Conservation (phyloP, 2,329 filamentous ascomycete species). For the Amphichorda felina region DNA sequence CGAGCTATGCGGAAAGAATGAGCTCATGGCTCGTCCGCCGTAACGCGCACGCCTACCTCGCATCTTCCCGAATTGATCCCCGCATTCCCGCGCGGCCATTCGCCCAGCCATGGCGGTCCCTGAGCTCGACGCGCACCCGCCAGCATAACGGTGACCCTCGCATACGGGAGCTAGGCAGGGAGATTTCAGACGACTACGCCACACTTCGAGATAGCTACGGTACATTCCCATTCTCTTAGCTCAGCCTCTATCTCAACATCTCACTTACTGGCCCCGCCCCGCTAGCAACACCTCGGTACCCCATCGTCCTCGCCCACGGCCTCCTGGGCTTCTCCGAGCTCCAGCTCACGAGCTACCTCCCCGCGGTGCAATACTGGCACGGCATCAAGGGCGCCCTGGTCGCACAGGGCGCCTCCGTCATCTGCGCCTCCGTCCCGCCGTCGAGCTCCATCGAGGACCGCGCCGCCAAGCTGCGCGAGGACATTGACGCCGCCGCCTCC, state of each 20-base stretch:
- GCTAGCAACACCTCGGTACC: conserved; percentile 44
- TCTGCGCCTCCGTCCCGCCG: conserved; percentile 49
- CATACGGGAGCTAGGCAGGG: conserved; percentile 24
- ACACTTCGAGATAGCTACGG: conserved; percentile 30
- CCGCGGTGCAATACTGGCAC: conserved; percentile 51
- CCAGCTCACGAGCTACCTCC: conserved; percentile 35
- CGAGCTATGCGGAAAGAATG: not conserved
- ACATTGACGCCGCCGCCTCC: conserved; percentile 32
- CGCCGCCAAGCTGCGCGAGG: conserved; percentile 41
- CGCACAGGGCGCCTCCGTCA: conserved; percentile 40
- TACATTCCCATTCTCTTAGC: conserved; percentile 9
- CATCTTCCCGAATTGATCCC: not conserved
- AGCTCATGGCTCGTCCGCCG: not conserved
- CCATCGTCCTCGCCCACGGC: conserved; percentile 54
- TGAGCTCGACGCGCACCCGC: not conserved
- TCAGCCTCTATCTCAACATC: not conserved
- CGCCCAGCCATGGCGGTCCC: not conserved
- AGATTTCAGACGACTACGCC: conserved; percentile 35
- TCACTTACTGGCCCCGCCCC: too few relatives aligned
- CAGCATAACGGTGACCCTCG: conserved; percentile 8
- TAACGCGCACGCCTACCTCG: not conserved
- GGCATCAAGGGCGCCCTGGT: conserved; percentile 48
- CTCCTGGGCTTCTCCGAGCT: conserved; percentile 52
- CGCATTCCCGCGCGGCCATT: not conserved
- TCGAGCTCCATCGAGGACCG: conserved; percentile 49